Evolutionary conservation across 352 stramenopile species (phyloP).

Genomic region (Globisporangium irregulare): DNA sequence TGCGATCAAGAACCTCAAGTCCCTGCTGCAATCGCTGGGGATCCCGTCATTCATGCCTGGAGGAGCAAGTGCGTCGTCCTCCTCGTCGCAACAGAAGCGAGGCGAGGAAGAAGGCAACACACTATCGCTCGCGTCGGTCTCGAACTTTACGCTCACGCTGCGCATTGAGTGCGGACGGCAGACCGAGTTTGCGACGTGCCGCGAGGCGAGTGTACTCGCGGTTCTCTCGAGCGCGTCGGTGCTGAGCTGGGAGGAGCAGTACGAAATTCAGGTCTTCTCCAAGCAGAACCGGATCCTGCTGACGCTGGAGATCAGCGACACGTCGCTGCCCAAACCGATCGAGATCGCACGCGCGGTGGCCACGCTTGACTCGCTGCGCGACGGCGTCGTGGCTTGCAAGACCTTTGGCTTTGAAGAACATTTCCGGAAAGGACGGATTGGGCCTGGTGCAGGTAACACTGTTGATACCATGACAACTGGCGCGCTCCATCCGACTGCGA

Average conservation of each 20-base stretch:
- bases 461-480: neutral
- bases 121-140: conserved; percentile 3
- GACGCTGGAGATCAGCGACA: conserved; percentile 45
- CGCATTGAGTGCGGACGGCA: conserved; percentile 49
- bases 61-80: neutral
- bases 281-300: conserved; percentile 35
- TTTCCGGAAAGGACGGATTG: conserved; percentile 38
- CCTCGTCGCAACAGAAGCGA: conserved; percentile 15
- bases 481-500: neutral
- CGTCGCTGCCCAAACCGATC: conserved; percentile 25
- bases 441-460: conserved; percentile 1
- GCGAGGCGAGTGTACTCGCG: conserved; percentile 38
- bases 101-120: conserved; percentile 33
- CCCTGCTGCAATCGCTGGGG: conserved; percentile 30
- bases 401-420: conserved; percentile 45
- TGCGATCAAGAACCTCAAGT: conserved; percentile 41
- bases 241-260: conserved; percentile 67
- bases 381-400: conserved; percentile 32
- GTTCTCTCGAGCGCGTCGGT: conserved; percentile 26
- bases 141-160: conserved; percentile 45
- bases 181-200: conserved; percentile 37
- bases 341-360: conserved; percentile 48
- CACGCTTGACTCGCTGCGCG: conserved; percentile 31
- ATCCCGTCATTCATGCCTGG: conserved; percentile 12
- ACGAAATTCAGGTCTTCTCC: conserved; percentile 45